Base-by-base conservation (phyloP, 2,329 filamentous ascomycete genomes). In the Salinomyces thailandicus region DNA sequence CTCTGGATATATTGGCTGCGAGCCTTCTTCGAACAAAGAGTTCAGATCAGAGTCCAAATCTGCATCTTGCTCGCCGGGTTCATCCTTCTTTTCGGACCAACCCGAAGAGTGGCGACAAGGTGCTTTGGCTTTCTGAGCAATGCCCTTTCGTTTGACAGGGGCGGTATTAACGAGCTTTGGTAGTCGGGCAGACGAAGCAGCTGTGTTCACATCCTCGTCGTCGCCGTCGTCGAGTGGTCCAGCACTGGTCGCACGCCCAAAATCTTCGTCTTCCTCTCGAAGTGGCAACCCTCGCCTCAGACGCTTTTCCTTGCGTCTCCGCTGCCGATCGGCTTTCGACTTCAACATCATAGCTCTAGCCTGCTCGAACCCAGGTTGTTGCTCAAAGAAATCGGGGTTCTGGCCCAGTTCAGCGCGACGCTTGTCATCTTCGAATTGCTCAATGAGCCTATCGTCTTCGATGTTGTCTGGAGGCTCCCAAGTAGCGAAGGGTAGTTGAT, bases 401-500 rank as follows among this genome's bases (percentile, higher is more conserved):
- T 50, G 49, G 11, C 32, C 27, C n/a, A 20, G 18, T 12, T n/a
- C n/a, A n/a, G 50, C 39, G 5, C 17, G 28, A 9, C 16, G n/a
- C 22, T 54, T 52, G 3, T 44, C 24, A 6, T 38, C 19, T 6
- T 44, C 31, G 55, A 54, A 59, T 11, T 44, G 20, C 6, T 29
- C 8, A 15, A 53, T 19, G 5, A 50, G 37, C 3, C 38, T 34
- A 2, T 35, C 31, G 15, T 31, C 32, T 1, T 42, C 9, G 11
- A 55, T 24, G 15, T 48, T 39, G 6, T 48, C 40, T 7, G 16
- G 27, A 2, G 53, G 52, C 29, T 60, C 57, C 55, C 54, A 58
- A 1, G 50, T 54, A 13, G 45, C 43, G 11, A 43, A 35, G 7
- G 42, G 28, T 0, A 54, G 41, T 4, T 45, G 39, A 35, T 56